A percentile compares a stretch with the other conserved stretches of the same genome.
phyloP scores from a whole-genome alignment of 2,329 filamentous ascomycete species.

The Macroventuria anomochaeta region DNA sequence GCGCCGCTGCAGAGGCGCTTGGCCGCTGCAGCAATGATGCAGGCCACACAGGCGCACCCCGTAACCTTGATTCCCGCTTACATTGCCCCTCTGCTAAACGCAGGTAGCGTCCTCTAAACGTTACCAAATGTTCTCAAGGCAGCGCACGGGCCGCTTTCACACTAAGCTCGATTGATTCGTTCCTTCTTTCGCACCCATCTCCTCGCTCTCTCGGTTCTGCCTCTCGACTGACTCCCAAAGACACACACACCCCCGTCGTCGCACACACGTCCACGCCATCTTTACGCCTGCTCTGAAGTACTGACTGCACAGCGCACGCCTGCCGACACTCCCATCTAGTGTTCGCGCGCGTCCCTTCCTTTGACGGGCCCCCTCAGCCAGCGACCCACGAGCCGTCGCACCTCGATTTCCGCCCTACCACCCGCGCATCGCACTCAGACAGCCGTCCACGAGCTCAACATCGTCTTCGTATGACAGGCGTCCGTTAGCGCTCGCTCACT shows the following conservation, averaged over 20 bases:
- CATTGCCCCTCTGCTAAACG: conserved; percentile 23
- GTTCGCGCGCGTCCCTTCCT: conserved; percentile 34
- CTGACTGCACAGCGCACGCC: conserved; percentile 29
- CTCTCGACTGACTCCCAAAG: conserved; percentile 30
- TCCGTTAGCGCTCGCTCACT: conserved; percentile 21
- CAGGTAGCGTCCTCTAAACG: conserved; percentile 24
- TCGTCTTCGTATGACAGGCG: conserved; percentile 28
- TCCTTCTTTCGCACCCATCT: conserved; percentile 18
- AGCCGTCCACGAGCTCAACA: conserved; percentile 21
- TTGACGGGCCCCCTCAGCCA: conserved; percentile 34
- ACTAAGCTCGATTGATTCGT: conserved; percentile 19
- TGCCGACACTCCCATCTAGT: conserved; percentile 20
- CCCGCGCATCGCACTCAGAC: conserved; percentile 35
- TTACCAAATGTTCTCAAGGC: conserved; percentile 19
- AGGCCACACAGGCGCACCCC: conserved; percentile 8
- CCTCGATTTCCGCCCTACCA: conserved; percentile 28
- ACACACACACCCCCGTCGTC: conserved; percentile 26
- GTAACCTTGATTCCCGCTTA: conserved; percentile 15
- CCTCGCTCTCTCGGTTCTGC: conserved; percentile 20
- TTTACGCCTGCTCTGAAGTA: conserved; percentile 4
- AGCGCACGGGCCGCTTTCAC: conserved; percentile 27
- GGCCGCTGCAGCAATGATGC: conserved; percentile 8
- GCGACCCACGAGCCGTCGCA: conserved; percentile 35
- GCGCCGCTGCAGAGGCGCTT: conserved; percentile 10
- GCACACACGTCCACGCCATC: conserved; percentile 22